Conservation (phyloP, 345 rosid genomes). For the Gossypium herbaceum region DNA sequence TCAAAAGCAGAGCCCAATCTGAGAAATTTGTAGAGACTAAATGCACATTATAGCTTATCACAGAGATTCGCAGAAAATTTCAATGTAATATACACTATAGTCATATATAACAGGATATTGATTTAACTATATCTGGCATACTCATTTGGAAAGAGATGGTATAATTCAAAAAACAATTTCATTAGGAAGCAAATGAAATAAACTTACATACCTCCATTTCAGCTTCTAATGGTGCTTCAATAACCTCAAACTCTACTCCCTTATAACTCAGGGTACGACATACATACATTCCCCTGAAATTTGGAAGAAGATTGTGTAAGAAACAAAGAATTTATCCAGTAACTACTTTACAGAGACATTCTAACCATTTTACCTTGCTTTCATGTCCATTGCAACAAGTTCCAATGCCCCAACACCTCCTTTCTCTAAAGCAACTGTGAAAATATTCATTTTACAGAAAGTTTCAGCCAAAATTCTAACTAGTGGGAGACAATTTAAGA, state of each 20-base stretch:
- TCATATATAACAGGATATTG: not conserved
- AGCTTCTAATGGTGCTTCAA: conserved; percentile 88
- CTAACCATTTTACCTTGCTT: conserved; percentile 68
- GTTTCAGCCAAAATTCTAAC: conserved; percentile 6
- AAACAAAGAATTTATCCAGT: conserved; percentile 18
- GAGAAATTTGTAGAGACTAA: not conserved
- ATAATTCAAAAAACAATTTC: not conserved
- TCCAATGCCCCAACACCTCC: conserved; percentile 98
- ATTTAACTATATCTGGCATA: not conserved
- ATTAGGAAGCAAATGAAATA: not conserved
- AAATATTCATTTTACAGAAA: conserved; percentile 9
- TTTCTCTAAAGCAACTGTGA: conserved; percentile 87
- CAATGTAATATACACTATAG: not conserved
- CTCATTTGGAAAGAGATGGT: not conserved
- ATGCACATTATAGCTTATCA: not conserved
- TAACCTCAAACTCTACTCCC: conserved; percentile 87
- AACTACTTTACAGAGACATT: conserved; percentile 13
- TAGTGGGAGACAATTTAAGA: not conserved
- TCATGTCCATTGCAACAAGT: conserved; percentile 99
- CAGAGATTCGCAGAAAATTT: not conserved
- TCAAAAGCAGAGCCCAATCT: not conserved
- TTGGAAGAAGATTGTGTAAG: conserved; percentile 19
- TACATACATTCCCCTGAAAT: conserved; percentile 91
- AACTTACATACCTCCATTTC: conserved; percentile 68
- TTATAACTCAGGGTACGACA: conserved; percentile 98